Evolutionary conservation across 148 eudicot species (phyloP), one percentile per base, ranked within the genome.

Genomic region (Rhododendron griersonianum): DNA sequence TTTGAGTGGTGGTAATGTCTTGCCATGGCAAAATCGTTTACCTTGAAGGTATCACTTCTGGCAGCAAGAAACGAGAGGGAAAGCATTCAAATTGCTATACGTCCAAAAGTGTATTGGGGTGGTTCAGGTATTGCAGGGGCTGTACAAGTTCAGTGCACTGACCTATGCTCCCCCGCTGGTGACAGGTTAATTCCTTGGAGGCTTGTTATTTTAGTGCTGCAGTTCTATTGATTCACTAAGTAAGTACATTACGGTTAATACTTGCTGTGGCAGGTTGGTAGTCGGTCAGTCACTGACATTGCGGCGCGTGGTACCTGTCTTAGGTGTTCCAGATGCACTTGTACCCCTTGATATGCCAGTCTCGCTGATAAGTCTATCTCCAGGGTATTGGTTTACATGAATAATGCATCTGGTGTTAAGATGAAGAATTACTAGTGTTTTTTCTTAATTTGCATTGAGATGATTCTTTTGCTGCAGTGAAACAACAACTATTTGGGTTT

Each of bases 291-390:
- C 99, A 37, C 48, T 97, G 81, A 92, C 89, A 84, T 73, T 97
- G 84, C 88, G 96, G 86, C 95, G 94, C 80, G 99, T 97, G 85
- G 96, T 92, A 63, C 94, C 99, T 47, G 83, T 97, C 83, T 91
- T 97, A 88, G 99, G 99, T 25, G 96, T 97, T 88, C 99, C 99
- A 41, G 99, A 97, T 97, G 99, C 99, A 84, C 99, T 97, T 88
- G 98, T 97, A 78, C 98, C 99, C 63, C 95, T 97, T 92, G 93
- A 95, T 86, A 78, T 93, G 83, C 98, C 99, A 80, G 83, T 84
- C 83, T 91, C 93, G n/a, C 98, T 92, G 55, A 87, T 95, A 80
- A 92, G 76, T 89, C 86, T 97, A 85, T 87, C 84, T 87, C 93
- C 99, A 57, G 98, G 99, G 99, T 97, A 97, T 84, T 57, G 83